phyloP scores from a whole-genome alignment of 176 grass and related monocot genomes.

The Triticum monococcum region DNA sequence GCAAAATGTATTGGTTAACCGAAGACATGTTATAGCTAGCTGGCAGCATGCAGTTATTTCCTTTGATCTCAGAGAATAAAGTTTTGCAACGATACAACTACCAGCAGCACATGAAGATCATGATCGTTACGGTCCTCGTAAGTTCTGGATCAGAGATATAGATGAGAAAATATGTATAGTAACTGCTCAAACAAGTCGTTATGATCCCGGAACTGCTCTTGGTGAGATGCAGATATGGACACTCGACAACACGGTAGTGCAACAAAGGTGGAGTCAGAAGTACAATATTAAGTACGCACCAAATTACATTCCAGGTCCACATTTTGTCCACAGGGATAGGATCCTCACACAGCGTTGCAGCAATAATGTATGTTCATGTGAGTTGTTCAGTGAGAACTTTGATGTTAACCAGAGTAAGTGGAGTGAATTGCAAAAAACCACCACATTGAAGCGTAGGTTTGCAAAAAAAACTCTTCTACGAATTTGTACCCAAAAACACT shows the following conservation, averaged over 20 bases:
- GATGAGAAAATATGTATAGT: conserved; percentile 8
- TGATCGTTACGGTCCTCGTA: neutral
- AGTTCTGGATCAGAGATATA: conserved; percentile 10
- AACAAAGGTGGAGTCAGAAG: conserved; percentile 26
- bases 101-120: neutral
- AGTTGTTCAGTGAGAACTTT: neutral
- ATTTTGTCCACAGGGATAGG: conserved; percentile 16
- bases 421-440: no score
- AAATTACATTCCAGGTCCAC: neutral
- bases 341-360: neutral
- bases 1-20: conserved; percentile 30
- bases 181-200: neutral
- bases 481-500: no score
- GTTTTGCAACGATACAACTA: conserved; percentile 15
- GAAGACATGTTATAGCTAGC: neutral
- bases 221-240: conserved; percentile 26
- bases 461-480: no score
- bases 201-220: neutral
- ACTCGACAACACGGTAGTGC: neutral
- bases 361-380: neutral
- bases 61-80: conserved; percentile 33
- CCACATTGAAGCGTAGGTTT: no score
- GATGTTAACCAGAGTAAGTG: neutral
- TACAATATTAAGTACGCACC: neutral
- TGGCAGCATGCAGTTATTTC: conserved; percentile 6